Base-by-base conservation (phyloP, 2,329 filamentous ascomycete genomes). In the Akanthomyces muscarius region DNA sequence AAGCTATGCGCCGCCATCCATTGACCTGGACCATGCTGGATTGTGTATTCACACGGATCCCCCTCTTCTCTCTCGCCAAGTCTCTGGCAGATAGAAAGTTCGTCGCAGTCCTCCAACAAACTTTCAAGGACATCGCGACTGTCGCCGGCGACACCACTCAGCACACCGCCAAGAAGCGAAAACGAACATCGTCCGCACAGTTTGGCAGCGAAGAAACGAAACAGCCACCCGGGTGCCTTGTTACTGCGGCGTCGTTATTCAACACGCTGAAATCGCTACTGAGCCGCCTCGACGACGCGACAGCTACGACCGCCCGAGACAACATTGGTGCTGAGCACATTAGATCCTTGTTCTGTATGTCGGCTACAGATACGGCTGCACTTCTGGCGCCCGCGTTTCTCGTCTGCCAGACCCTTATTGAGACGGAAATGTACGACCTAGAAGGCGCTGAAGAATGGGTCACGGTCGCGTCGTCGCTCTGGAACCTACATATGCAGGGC, bases 81-180 rank as follows among this genome's bases (percentile, higher is more conserved):
- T 86, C 89, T 4, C 80, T 96, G 7, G 86, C 85, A 25, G 87
- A 92, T 63, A 81, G 88, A 63, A 83, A 85, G 52, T 91, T 96
- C 60, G 76, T 90, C 41, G 75, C 77, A 1, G 83, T 91, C 11
- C 72, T 96, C 48, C 85, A 88, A 68, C 83, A 86, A 68, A 85
- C 88, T 0, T 75, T 92, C 54, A 80, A 84, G 54, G 88, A 92
- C 28, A 67, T 83, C 44, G 79, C 80, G 10, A 51, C 67, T 23
- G 71, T 72, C n/a, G 50, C 57, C 11, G 64, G 66, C n/a, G 71
- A 75, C 47, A 68, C 71, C 16, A 57, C 66, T 11, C 63, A 69
- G 33, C 56, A 69, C 4, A 66, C 67, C 7, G 62, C 69, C 10
- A 72, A 77, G 45, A 83, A 83, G 68, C 73, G 81, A 63, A 86